phyloP scores from a whole-genome alignment of 2,329 filamentous ascomycete genomes.

The Xylariaceae sp. region DNA sequence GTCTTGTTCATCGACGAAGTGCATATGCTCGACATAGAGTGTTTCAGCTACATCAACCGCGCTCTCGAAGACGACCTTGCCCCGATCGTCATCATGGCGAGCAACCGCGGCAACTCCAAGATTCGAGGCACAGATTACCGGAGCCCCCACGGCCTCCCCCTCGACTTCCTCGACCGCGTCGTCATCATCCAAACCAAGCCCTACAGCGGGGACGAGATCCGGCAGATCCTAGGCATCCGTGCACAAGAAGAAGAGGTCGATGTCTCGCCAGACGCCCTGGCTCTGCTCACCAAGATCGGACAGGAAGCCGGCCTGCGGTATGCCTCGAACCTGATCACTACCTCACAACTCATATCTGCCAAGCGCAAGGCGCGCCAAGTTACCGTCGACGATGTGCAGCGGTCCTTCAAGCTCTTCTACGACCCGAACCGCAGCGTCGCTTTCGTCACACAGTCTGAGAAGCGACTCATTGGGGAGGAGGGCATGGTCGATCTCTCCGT shows the following conservation, averaged over 20 bases:
- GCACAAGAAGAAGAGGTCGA: slow-evolving; percentile 97
- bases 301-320: slow-evolving; percentile 89
- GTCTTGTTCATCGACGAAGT: slow-evolving; percentile 99
- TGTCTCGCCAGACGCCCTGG: slow-evolving; percentile 80
- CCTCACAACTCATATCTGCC: slow-evolving; percentile 77
- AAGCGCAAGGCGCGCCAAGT: slow-evolving; percentile 85
- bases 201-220: slow-evolving; percentile 78
- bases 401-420: slow-evolving; percentile 91
- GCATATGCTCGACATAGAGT: slow-evolving; percentile 99
- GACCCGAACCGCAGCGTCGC: slow-evolving; percentile 82
- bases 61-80: slow-evolving; percentile 91
- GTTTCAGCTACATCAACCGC: slow-evolving; percentile 97
- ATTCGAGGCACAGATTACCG: slow-evolving; percentile 92
- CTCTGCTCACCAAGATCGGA: slow-evolving; percentile 91
- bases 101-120: slow-evolving; percentile 85
- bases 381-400: slow-evolving; percentile 79
- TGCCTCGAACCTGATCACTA: slow-evolving; percentile 96
- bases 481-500: slow-evolving; percentile 69
- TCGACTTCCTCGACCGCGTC: slow-evolving; percentile 93
- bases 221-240: slow-evolving; percentile 85
- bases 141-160: slow-evolving; percentile 86
- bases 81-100: slow-evolving; percentile 98
- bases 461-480: slow-evolving; percentile 83
- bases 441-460: slow-evolving; percentile 86
- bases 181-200: slow-evolving; percentile 92